phyloP scores from a whole-genome alignment of 2,329 filamentous ascomycete genomes.

The Stemphylium vesicarium region DNA sequence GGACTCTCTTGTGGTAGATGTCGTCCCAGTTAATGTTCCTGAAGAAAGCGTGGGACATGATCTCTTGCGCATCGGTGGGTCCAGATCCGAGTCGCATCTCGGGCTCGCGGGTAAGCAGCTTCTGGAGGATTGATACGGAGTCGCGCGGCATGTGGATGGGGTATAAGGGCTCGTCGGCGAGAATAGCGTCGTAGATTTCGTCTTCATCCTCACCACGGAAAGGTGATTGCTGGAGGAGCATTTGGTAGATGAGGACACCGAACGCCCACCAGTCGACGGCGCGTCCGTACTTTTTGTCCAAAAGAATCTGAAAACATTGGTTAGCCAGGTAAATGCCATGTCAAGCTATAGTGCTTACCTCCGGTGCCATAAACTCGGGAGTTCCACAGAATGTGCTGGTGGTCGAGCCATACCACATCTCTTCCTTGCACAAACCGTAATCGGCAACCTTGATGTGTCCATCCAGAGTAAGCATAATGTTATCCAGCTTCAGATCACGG shows the following conservation, averaged over 20 bases:
- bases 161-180: slow-evolving; percentile 95
- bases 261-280: slow-evolving; percentile 99
- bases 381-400: slow-evolving; percentile 99
- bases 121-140: slow-evolving; percentile 96
- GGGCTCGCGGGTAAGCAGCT: slow-evolving; percentile 92
- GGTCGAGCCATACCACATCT: slow-evolving; percentile 98
- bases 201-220: slow-evolving; percentile 99
- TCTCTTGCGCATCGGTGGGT: slow-evolving; percentile 95
- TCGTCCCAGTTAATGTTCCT: slow-evolving; percentile 98
- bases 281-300: slow-evolving; percentile 97
- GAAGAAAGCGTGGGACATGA: slow-evolving; percentile 99
- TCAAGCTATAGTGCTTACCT: slow-evolving; percentile 63
- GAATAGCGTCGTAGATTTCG: slow-evolving; percentile 98
- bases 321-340: neutral
- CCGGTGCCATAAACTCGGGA: slow-evolving; percentile 99
- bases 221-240: slow-evolving; percentile 97
- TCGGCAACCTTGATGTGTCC: slow-evolving; percentile 99
- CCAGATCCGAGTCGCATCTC: slow-evolving; percentile 91
- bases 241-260: slow-evolving; percentile 98
- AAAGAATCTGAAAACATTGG: slow-evolving; percentile 70
- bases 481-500: slow-evolving; percentile 78
- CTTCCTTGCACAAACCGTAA: slow-evolving; percentile 98
- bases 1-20: slow-evolving; percentile 92
- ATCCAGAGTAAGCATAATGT: slow-evolving; percentile 92
- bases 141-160: slow-evolving; percentile 99